Base-by-base conservation (phyloP, 306 rosid genomes). In the Prunus padus region DNA sequence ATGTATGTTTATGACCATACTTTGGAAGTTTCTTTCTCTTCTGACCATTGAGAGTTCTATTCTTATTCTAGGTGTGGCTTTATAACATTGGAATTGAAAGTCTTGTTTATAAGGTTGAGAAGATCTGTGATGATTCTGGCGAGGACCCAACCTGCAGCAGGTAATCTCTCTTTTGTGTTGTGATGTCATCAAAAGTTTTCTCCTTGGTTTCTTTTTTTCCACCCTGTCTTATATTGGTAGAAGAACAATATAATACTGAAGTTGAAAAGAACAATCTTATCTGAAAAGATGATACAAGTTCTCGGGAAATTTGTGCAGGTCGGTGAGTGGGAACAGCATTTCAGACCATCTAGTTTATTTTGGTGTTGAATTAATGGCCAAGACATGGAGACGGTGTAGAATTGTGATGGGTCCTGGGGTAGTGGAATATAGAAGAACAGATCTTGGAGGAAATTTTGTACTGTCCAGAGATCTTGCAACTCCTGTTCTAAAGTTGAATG, bases 91-190 rank as follows among this genome's bases (percentile, higher is more conserved):
- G 90, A 77, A 67, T 96, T 23, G 93, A 85, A 82, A 88, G 92
- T 89, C 93, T 96, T 42, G 81, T 84, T 50, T 92, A 90, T 74
- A 37, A 65, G 19, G 87, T 87, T 40, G 99, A 92, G 84, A 84
- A 89, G 80, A 73, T 96, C 72, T 96, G 99, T 59, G 99, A 96
- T 83, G 84, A 23, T 37, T 83, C 98, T 20, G 99, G 99, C 8
- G 99, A 96, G 88, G 99, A 96, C 82, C 96, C 97, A 75, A 33
- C 83, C 40, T 96, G 99, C 83, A 92, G 99, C 93, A 92, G 97
- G 99, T 90, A 80, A 86, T 79, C 50, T 67, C 46, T 65, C 61
- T 22, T 73, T 30, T 28, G n/a, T 65, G 4, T 49, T 45, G 44
- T 44, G 22, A 65, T 77, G 42, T 44, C 13, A 10, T 16, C 45